Evolutionary conservation across 2,329 filamentous ascomycete species (phyloP).

Genomic region (Pseudogymnoascus destructans): DNA sequence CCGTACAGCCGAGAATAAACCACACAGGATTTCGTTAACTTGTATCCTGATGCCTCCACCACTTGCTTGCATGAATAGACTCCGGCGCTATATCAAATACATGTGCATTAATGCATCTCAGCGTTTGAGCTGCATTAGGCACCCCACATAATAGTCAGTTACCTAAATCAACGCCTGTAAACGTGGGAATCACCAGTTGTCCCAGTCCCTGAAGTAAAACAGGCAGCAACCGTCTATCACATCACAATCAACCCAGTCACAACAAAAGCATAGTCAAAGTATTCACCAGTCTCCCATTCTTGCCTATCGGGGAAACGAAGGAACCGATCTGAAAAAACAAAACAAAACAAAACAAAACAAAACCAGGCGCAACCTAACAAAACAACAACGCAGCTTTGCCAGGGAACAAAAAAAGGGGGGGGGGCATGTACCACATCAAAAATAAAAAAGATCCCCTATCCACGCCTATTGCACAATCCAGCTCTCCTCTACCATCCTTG

Average conservation of each 20-base stretch:
- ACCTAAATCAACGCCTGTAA: not conserved
- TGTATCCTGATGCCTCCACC: not conserved
- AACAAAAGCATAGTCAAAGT: not conserved
- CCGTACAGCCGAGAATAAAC: not conserved
- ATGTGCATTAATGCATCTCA: not conserved
- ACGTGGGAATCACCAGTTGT: conserved; percentile 3
- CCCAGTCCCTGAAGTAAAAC: not conserved
- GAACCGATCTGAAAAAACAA: conserved; percentile 7
- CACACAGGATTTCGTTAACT: not conserved
- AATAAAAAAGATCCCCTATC: conserved; percentile 4
- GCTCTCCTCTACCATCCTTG: conserved; percentile 2
- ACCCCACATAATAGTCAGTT: not conserved
- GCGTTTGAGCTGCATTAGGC: not conserved
- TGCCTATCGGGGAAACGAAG: conserved; percentile 3
- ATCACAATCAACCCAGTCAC: not conserved
- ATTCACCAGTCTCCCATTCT: conserved; percentile 8
- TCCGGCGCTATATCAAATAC: not conserved
- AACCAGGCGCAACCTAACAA: conserved; percentile 8
- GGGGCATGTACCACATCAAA: conserved; percentile 7
- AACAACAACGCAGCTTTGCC: conserved; percentile 4
- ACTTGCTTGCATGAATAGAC: not conserved
- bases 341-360: not conserved
- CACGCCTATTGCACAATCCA: conserved; percentile 9
- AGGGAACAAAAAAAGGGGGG: conserved; percentile 1
- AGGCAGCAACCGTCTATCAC: not conserved